phyloP scores from a whole-genome alignment of 257 asterid genomes.

The Salvia splendens region DNA sequence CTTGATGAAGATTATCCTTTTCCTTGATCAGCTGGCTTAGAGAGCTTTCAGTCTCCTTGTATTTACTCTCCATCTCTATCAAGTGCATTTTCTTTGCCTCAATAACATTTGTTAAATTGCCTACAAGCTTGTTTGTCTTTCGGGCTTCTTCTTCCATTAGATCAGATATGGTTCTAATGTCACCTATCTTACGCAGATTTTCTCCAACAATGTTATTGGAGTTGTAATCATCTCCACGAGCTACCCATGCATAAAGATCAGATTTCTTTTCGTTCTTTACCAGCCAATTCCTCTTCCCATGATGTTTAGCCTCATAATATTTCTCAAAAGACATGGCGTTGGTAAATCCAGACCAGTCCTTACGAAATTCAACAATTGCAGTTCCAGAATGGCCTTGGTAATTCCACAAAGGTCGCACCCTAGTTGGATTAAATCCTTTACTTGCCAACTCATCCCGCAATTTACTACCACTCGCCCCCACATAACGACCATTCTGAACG shows the following conservation, averaged over 20 bases:
- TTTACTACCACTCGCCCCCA: conserved; percentile 69
- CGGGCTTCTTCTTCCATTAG: conserved; percentile 73
- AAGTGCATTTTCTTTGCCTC: conserved; percentile 66
- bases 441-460: conserved; percentile 57
- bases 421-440: conserved; percentile 67
- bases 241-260: conserved; percentile 74
- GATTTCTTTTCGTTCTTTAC: conserved; percentile 38
- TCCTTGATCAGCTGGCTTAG: conserved; percentile 49
- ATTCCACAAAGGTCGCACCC: conserved; percentile 79
- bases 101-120: conserved; percentile 63
- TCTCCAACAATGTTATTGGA: conserved; percentile 59
- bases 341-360: conserved; percentile 75
- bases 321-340: conserved; percentile 79
- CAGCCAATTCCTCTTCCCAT: conserved; percentile 65
- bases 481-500: conserved; percentile 58
- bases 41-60: conserved; percentile 57
- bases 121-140: conserved; percentile 60
- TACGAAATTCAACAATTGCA: conserved; percentile 69
- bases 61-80: conserved; percentile 61
- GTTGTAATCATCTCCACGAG: conserved; percentile 69
- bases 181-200: conserved; percentile 69
- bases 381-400: conserved; percentile 70
- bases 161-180: conserved; percentile 64
- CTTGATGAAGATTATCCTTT: conserved; percentile 64
- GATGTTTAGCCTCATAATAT: conserved; percentile 60